Base-by-base conservation (phyloP, 306 rosid species). In the Fragaria nilgerrensis region DNA sequence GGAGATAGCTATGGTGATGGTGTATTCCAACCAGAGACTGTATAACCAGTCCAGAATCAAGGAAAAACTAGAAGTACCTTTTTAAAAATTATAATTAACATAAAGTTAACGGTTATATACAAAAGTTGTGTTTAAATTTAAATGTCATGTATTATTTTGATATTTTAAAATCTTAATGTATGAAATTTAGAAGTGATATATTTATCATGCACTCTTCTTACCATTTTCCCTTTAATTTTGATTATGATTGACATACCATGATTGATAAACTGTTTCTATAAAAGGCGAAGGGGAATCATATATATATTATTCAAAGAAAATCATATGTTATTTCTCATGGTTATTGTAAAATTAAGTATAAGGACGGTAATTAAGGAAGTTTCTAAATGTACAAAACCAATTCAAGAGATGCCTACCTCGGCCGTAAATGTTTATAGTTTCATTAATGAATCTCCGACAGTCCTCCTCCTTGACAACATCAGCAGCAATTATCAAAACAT, bases 391-490 rank as follows among this genome's bases (percentile, higher is more conserved):
- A 8, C 43, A 16, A 23, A 1, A 73, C 13, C 41, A 22, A 55
- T 37, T 41, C 0, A 17, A 41, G 68, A 20, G 77, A 14, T n/a
- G 25, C 83, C 53, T 93, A 93, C 98, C 81, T 41, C 88, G 96
- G 5, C 97, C 94, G 10, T 77, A 81, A 74, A 56, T 34, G 79
- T 77, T 75, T 2, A 91, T 45, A 32, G 94, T 85, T 79, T 90
- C 89, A 77, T 70, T 69, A 73, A 94, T 81, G 68, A 94, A 94
- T 82, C 90, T 84, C 76, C 87, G 71, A 32, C 98, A 94, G 3
- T 94, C 97, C 58, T 94, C 98, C 86, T 91, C 97, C 72, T 94
- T 94, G 1, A 94, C 97, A 73, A 94, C 98, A 82, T 94, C 97
- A 19, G 98, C 94, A 0, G 97, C 98, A 68, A 88, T 79, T 45